Evolutionary conservation across 2,329 filamentous ascomycete genomes (phyloP).

Genomic region (Epichloe gansuensis): DNA sequence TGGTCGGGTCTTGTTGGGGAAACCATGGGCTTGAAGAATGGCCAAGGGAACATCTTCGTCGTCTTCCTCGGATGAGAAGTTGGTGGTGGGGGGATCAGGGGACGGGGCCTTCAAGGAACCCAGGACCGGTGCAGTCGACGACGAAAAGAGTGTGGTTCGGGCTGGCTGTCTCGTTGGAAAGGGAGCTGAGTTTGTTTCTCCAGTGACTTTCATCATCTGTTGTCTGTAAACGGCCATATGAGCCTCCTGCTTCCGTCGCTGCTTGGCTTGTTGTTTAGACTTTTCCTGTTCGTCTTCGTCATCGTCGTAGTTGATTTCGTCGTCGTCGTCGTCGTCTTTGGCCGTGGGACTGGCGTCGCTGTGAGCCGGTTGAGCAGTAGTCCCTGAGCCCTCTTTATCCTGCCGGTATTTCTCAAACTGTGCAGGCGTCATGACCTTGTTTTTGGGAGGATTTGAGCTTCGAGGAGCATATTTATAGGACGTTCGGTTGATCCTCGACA

Average conservation of each 20-base stretch:
- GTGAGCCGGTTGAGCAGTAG: slow-evolving; percentile 27
- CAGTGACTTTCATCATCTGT: slow-evolving; percentile 94
- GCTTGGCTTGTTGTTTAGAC: slow-evolving; percentile 57
- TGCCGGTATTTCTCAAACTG: slow-evolving; percentile 73
- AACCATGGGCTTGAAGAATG: slow-evolving; percentile 79
- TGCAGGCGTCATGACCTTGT: slow-evolving; percentile 80
- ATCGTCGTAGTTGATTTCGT: slow-evolving; percentile 53
- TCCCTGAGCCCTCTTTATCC: slow-evolving; percentile 52
- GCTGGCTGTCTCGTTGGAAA: slow-evolving; percentile 19
- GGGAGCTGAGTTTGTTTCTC: slow-evolving; percentile 40
- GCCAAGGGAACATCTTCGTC: slow-evolving; percentile 82
- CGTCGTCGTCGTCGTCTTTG: slow-evolving; percentile 49
- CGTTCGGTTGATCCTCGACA: slow-evolving; percentile 24
- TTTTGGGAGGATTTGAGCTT: slow-evolving; percentile 32
- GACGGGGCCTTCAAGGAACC: slow-evolving; percentile 23
- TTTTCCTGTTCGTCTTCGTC: slow-evolving; percentile 73
- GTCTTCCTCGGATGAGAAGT: slow-evolving; percentile 66
- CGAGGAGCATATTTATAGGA: slow-evolving; percentile 23
- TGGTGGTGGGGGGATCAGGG: slow-evolving; percentile 28
- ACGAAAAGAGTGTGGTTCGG: slow-evolving; percentile 43
- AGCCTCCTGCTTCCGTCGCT: slow-evolving; percentile 77
- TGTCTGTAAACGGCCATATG: slow-evolving; percentile 83
- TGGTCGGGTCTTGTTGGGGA: slow-evolving; percentile 65
- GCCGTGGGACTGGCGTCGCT: slow-evolving; percentile 24
- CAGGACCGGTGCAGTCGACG: slow-evolving; percentile 51